Evolutionary conservation across 108 stramenopile species (phyloP), one percentile per base, ranked within the genome.

Genomic region (Aureococcus anophagefferens): DNA sequence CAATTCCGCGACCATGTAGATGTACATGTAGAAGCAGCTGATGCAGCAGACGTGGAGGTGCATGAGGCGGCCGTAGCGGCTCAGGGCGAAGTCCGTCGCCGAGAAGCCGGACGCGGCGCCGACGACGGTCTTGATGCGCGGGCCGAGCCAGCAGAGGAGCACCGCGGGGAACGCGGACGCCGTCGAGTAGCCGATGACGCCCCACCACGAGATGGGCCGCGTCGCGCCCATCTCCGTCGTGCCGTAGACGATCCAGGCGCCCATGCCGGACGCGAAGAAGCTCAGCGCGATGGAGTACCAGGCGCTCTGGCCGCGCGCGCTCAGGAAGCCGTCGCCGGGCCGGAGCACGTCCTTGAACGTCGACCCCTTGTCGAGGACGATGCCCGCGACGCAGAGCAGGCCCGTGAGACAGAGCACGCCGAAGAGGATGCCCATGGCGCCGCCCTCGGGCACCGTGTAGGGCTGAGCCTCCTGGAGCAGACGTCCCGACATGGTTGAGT

Each of bases 21-120:
- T 87, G 73, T 85, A 90, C 89, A 90, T 90, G 83, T 88, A 90
- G 79, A 90, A 90, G 40, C 82, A 76, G 31, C 80, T 79, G 30
- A 90, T 68, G 14, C 65, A 70, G 4, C 83, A 84, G 70, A 85
- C 75, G 25, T 78, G 35, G 25, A 90, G 46, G 76, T 90, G 89
- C 87, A 88, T 88, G 77, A 87, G 51, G 34, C 89, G 86, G 59
- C 89, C 89, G 72, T 88, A 90, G 32, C 89, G 78, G 44, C 21
- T 71, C 62, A 81, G 76, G 68, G 84, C 87, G 68, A 87, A 90
- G 76, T 90, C 89, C 32, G 85, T 84, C 25, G 86, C 80, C 34
- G 71, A 73, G 79, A 90, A 90, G 34, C 87, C 86, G 30, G 83
- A 76, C 34, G 82, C 79, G 13, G 76, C 83, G 36, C 70, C 30